phyloP scores from a whole-genome alignment of 495 filamentous ascomycete genomes.

The Aspergillus baeticus region DNA sequence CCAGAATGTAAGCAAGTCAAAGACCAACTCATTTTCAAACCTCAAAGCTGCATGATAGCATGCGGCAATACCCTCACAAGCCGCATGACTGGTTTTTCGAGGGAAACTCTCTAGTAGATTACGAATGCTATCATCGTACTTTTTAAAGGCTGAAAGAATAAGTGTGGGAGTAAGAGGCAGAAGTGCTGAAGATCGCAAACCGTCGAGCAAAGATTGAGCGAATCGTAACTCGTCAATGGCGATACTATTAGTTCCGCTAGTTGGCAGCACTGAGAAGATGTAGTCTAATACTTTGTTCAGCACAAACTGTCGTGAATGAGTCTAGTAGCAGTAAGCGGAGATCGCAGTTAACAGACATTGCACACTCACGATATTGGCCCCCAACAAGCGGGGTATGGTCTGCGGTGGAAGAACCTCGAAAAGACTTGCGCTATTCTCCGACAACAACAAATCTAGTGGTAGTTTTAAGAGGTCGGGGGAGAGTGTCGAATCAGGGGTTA shows the following conservation, averaged over 20 bases:
- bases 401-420: slow-evolving; percentile 23
- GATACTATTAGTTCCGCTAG: background rate
- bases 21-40: slow-evolving; percentile 32
- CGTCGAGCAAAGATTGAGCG: slow-evolving; percentile 24
- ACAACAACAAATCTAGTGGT: slow-evolving; percentile 28
- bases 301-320: slow-evolving; percentile 22
- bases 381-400: slow-evolving; percentile 25
- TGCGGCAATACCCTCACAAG: slow-evolving; percentile 21
- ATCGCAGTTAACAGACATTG: background rate
- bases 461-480: slow-evolving; percentile 26
- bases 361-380: slow-evolving; percentile 29
- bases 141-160: slow-evolving; percentile 11
- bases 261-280: slow-evolving; percentile 22
- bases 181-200: slow-evolving; percentile 20
- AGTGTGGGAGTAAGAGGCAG: slow-evolving; percentile 9
- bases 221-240: slow-evolving; percentile 23
- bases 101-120: slow-evolving; percentile 26
- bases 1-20: slow-evolving; percentile 30
- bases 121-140: slow-evolving; percentile 18
- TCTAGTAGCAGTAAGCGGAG: slow-evolving; percentile 15
- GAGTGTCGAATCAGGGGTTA: slow-evolving; percentile 24
- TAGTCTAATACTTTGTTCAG: slow-evolving; percentile 25
- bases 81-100: slow-evolving; percentile 5
- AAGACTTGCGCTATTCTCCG: slow-evolving; percentile 23
- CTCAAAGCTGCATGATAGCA: slow-evolving; percentile 23